phyloP scores from a whole-genome alignment of 148 eudicot genomes.

The Chenopodium berlandieri region DNA sequence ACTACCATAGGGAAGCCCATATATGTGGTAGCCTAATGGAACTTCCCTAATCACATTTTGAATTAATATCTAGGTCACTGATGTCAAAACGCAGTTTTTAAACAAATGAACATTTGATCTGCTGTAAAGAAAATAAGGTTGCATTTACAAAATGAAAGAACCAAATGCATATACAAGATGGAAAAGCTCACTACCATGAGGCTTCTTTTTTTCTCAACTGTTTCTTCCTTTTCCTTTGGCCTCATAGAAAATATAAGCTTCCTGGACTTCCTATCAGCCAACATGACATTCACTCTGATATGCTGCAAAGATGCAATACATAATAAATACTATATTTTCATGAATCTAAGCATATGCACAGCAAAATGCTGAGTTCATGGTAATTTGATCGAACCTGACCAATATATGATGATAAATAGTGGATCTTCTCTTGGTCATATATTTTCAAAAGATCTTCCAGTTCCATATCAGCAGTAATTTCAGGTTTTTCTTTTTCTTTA shows the following conservation, averaged over 20 bases:
- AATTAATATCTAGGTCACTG: background rate
- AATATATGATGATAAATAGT: slow-evolving; percentile 77
- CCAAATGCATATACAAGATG: background rate
- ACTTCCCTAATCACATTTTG: background rate
- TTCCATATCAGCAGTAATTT: slow-evolving; percentile 62
- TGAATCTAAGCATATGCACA: background rate
- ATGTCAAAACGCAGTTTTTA: background rate
- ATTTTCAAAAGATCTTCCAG: slow-evolving; percentile 78
- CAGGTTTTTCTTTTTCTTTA: slow-evolving; percentile 36
- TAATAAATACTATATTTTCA: background rate
- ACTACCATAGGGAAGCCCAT: background rate
- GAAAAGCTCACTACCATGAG: slow-evolving; percentile 62
- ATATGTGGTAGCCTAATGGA: background rate
- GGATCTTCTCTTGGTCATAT: slow-evolving; percentile 82
- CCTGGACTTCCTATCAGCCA: slow-evolving; percentile 71
- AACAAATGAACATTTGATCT: background rate
- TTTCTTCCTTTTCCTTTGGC: slow-evolving; percentile 78
- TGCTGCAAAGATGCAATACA: slow-evolving; percentile 42
- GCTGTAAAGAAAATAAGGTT: background rate
- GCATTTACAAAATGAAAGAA: background rate
- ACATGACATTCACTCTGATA: slow-evolving; percentile 59
- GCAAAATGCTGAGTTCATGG: background rate
- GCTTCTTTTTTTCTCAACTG: slow-evolving; percentile 62
- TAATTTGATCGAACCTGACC: slow-evolving; percentile 67
- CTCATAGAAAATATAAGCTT: slow-evolving; percentile 74